Base-by-base conservation (phyloP, 169 alveolate species). In the Plasmodium malariae region DNA sequence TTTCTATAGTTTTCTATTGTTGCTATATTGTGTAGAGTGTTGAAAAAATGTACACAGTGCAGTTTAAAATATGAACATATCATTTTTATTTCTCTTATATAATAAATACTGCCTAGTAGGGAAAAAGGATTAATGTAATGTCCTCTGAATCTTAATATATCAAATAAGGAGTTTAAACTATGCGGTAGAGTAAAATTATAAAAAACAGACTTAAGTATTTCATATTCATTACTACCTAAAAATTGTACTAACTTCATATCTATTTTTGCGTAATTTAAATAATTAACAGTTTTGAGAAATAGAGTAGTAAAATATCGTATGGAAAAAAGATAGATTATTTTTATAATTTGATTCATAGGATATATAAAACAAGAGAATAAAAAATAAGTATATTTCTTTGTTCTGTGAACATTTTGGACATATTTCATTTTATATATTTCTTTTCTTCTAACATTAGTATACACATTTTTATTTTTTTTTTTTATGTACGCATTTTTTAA, bases 71-170 rank as follows among this genome's bases (percentile, higher is more conserved):
- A 26, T 6, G 3, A 9, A 28, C 86, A 67, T 36, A 83, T 51
- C 14, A 37, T 43, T 40, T 83, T 37, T 11, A 83, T 54, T 0
- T 83, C 83, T 19, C 51, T 34, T 34, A 72, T 11, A 72, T 83
- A 83, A 72, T 21, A 83, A 17, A 83, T 28, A 40, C 74, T 40
- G 1, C 91, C 91, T 19, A 83, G 60, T 11, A 83, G 68, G 30
- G 91, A 83, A 83, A 83, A 83, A 21, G 91, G 91, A 17, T 83
- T 83, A 12, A 83, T 37, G 40, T 65, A 40, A 59, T 40, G 36
- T 5, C 91, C 86, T 37, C 45, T 49, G 68, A 65, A 83, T 45
- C 68, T 28, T 63, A 78, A 19, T 24, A 78, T 28, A n/a, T 83
- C 67, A 59, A 83, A 36, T 26, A 69, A 3, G 14, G 34, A 28